Base-by-base conservation (phyloP, 2,329 filamentous ascomycete genomes). In the Fusarium haematococcum region DNA sequence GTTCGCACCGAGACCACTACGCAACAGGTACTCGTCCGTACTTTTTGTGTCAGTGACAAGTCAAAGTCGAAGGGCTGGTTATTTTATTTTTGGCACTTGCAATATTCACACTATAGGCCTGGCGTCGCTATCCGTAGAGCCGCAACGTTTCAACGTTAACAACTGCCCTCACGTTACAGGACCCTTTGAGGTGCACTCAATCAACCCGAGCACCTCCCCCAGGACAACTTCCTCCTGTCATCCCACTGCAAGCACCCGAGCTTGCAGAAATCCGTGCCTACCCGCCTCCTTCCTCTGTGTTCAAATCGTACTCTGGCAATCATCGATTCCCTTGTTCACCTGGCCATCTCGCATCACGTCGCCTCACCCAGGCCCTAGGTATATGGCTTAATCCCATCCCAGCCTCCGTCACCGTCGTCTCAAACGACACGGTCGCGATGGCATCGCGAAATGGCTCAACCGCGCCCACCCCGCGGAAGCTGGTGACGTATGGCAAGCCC, bases 401-500 rank as follows among this genome's bases (percentile, higher is more conserved):
- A 70, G 63, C 27, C 25, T 58, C 66, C 30, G 30, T 56, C 50
- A 62, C 59, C 43, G 62, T 67, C 59, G 60, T 56, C 68, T 56
- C 33, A 39, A 56, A 60, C 45, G 62, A 33, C 57, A 33, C 70
- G 59, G 61, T 63, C 65, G 48, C 59, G 43, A 79, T 78, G 70
- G 61, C 71, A 63, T 75, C 75, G 50, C 70, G 70, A 62, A 71
- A 65, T 20, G 71, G 74, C 37, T 54, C 79, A 41, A 56, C 77
- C n/a, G 68, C 77, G 41, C 70, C 77, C 27, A 48, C 69, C 48
- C 69, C 70, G 63, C 78, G 71, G 65, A 78, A 76, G 67, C 52
- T 79, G 23, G 64, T 77, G 65, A 80, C 79, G 7, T 80, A 80
- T 62, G 78, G 78, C 52, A 80, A 79, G 57, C 37, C 76, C 62